Percentiles rank a stretch among this genome's conserved stretches.
These are phyloP conservation scores for Diaporthe citrichinensis DNA, from an alignment of 2,329 filamentous ascomycete genomes.

Conservation along the genomic window DNA sequence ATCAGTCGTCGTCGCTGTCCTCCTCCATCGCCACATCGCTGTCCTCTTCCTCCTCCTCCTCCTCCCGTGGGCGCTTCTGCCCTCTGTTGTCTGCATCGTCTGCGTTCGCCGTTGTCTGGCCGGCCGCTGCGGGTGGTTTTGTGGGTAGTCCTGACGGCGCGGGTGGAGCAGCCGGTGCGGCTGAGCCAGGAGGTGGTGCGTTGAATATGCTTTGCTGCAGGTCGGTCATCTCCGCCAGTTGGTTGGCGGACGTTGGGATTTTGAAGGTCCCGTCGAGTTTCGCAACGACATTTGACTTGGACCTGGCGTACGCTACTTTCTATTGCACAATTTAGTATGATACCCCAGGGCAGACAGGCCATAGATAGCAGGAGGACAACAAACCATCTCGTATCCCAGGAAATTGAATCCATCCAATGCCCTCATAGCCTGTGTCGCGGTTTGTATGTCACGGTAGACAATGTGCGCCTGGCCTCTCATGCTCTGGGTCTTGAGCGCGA, in stretches of 20 bases:
- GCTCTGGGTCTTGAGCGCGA: constrained; percentile 88
- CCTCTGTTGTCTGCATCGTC: constrained; percentile 70
- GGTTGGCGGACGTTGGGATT: constrained; percentile 69
- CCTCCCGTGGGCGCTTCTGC: constrained; percentile 80
- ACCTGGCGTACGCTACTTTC: constrained; percentile 93
- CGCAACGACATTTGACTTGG: constrained; percentile 87
- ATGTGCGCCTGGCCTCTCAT: constrained; percentile 98
- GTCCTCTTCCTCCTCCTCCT: constrained; percentile 73
- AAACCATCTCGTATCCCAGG: constrained; percentile 86
- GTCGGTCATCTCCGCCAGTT: constrained; percentile 76
- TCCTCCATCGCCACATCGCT: constrained; percentile 78
- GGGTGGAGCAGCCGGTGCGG: constrained; percentile 56
- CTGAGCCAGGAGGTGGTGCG: constrained; percentile 69
- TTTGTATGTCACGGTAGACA: constrained; percentile 88
- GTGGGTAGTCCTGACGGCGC: constrained; percentile 58
- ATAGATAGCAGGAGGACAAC: constrained; percentile 51
- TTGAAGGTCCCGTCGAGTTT: constrained; percentile 94
- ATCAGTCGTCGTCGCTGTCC: constrained; percentile 78
- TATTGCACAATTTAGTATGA: constrained; percentile 54
- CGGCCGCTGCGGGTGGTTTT: constrained; percentile 63
- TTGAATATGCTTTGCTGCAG: constrained; percentile 87
- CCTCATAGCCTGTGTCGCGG: constrained; percentile 95
- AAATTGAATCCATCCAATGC: constrained; percentile 89
- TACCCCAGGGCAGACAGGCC: neutral
- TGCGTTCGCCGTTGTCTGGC: constrained; percentile 65